Percentiles rank a stretch among this genome's conserved stretches.
These are phyloP conservation scores for Quercus dentata DNA, from an alignment of 306 rosid genomes.

Conservation along the genomic window DNA sequence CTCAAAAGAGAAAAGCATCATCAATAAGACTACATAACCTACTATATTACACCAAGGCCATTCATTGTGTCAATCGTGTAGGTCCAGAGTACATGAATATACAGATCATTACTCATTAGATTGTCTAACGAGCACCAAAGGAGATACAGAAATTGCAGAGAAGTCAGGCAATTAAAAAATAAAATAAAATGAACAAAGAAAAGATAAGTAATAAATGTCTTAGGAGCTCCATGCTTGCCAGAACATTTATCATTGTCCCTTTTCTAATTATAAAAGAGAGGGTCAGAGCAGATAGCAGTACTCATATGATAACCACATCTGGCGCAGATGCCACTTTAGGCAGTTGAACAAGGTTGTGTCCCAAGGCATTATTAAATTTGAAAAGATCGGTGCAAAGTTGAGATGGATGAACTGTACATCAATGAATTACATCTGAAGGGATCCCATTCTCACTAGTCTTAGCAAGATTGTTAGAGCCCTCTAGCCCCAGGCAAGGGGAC, in stretches of 20 bases:
- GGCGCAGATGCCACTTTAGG: slow-evolving; percentile 9
- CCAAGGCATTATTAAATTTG: background rate
- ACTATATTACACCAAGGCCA: background rate
- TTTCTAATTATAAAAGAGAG: background rate
- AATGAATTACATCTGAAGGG: background rate
- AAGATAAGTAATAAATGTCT: background rate
- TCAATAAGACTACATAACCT: background rate
- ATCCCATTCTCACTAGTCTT: background rate
- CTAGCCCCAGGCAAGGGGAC: background rate
- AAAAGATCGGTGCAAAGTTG: slow-evolving; percentile 3
- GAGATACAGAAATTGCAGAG: background rate
- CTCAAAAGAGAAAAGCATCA: background rate
- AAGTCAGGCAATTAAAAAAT: background rate
- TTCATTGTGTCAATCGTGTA: background rate
- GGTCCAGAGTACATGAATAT: background rate
- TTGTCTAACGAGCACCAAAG: background rate
- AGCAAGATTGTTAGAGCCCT: slow-evolving; percentile 8
- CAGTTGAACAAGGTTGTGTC: background rate
- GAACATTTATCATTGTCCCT: background rate
- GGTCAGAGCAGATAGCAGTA: background rate
- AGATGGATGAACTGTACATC: background rate
- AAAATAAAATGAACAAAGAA: background rate
- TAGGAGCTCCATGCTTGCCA: background rate
- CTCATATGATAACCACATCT: slow-evolving; percentile 6
- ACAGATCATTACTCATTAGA: background rate